A percentile compares a stretch with the other conserved stretches of the same genome.
Evolutionary conservation across 768 basidiomycete genomes (phyloP).

Genomic region (Serendipita indica): DNA sequence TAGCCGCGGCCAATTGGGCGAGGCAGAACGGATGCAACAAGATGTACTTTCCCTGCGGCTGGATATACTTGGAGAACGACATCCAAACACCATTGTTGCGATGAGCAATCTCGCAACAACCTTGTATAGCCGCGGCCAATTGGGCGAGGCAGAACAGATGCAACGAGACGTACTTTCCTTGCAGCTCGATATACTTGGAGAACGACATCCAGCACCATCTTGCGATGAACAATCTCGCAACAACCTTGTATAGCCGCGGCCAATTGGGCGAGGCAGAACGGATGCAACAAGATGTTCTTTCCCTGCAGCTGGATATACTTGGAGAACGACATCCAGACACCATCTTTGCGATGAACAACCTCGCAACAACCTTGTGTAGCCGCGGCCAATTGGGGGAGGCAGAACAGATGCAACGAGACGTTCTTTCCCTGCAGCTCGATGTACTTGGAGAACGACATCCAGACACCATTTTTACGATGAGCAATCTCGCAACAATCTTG

Average conservation of each 20-base stretch:
- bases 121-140: neutral
- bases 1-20: neutral
- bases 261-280: neutral
- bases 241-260: neutral
- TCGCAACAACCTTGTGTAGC: neutral
- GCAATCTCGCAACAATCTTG: neutral
- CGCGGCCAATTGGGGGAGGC: neutral
- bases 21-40: neutral
- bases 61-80: neutral
- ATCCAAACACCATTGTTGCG: neutral
- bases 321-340: neutral
- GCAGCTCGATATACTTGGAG: neutral
- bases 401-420: neutral
- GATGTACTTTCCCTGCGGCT: neutral
- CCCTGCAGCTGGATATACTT: neutral
- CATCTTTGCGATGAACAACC: neutral
- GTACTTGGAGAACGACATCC: neutral
- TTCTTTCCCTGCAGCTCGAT: neutral
- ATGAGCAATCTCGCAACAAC: neutral
- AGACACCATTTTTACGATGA: neutral
- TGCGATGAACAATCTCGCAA: neutral
- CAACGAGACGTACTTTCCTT: neutral
- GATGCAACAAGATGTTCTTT: neutral
- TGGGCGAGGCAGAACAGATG: neutral
- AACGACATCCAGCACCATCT: neutral